phyloP scores from a whole-genome alignment of 495 filamentous ascomycete species.

The Podospora fimiseda region DNA sequence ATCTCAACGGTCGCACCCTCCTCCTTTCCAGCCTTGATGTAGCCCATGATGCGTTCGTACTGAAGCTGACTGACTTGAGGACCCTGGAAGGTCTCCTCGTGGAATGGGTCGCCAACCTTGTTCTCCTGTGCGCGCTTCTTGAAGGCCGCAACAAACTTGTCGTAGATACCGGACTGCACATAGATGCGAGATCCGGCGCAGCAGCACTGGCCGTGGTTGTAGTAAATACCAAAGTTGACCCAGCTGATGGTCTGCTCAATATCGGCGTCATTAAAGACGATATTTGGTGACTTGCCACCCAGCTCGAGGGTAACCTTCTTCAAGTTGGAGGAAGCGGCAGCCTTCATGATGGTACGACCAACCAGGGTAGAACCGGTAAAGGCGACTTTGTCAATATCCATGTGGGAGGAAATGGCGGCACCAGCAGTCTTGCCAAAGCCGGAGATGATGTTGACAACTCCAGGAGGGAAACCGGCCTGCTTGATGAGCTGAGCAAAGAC shows the following conservation, averaged over 20 bases:
- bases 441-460: conserved; percentile 92
- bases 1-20: conserved; percentile 77
- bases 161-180: conserved; percentile 93
- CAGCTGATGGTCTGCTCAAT: conserved; percentile 94
- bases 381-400: conserved; percentile 97
- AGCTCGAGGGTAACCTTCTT: conserved; percentile 99
- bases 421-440: conserved; percentile 86
- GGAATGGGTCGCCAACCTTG: conserved; percentile 89
- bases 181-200: conserved; percentile 94
- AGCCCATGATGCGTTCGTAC: conserved; percentile 96
- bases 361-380: conserved; percentile 94
- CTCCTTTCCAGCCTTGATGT: conserved; percentile 86
- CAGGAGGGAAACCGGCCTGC: conserved; percentile 93
- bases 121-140: conserved; percentile 78
- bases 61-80: conserved; percentile 93
- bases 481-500: conserved; percentile 73
- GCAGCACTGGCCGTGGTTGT: conserved; percentile 98
- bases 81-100: conserved; percentile 85
- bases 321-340: conserved; percentile 86
- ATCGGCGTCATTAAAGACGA: conserved; percentile 92
- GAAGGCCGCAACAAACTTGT: conserved; percentile 85
- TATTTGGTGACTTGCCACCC: conserved; percentile 97
- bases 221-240: conserved; percentile 99
- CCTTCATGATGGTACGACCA: conserved; percentile 92
- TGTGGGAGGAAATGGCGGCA: conserved; percentile 86